Evolutionary conservation across 768 basidiomycete species (phyloP).

Genomic region (Fomitopsis serialis): DNA sequence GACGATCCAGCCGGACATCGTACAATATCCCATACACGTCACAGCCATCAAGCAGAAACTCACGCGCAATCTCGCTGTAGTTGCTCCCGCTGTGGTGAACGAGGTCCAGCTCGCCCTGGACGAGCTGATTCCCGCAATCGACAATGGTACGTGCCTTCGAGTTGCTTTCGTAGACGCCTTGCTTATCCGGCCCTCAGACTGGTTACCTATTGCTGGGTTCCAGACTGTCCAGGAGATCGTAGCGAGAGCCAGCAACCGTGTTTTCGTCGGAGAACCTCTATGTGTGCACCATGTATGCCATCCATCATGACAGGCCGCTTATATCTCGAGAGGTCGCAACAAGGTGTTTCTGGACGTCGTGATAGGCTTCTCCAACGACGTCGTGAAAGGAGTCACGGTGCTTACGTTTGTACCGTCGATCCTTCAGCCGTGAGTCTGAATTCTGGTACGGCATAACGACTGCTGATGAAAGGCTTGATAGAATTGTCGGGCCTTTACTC

Average conservation of each 20-base stretch:
- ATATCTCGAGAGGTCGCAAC: slow-evolving; percentile 30
- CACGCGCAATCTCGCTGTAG: too few species aligned
- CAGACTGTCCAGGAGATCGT: slow-evolving; percentile 10
- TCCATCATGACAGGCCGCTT: too few species aligned
- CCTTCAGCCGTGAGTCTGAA: slow-evolving; percentile 23
- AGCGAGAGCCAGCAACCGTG: slow-evolving; percentile 14
- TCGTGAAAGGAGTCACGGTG: slow-evolving; percentile 16
- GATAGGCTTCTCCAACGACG: slow-evolving; percentile 25
- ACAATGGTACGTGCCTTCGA: too few species aligned
- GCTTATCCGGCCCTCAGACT: too few species aligned
- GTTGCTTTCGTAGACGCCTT: too few species aligned
- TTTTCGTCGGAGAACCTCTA: slow-evolving; percentile 14
- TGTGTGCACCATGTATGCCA: too few species aligned
- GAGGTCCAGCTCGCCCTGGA: too few species aligned
- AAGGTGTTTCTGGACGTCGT: slow-evolving; percentile 29
- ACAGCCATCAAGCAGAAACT: too few species aligned
- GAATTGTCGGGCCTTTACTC: not conserved
- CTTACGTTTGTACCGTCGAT: slow-evolving; percentile 27
- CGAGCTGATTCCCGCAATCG: too few species aligned
- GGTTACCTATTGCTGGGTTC: not conserved
- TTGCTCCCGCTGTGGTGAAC: too few species aligned
- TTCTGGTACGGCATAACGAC: not conserved
- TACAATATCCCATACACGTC: too few species aligned
- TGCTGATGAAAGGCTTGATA: not conserved
- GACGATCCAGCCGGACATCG: too few species aligned